These are phyloP conservation scores for Nannochloris sp. DNA, from an alignment of 139 green algal genomes.

Conservation along the genomic window DNA sequence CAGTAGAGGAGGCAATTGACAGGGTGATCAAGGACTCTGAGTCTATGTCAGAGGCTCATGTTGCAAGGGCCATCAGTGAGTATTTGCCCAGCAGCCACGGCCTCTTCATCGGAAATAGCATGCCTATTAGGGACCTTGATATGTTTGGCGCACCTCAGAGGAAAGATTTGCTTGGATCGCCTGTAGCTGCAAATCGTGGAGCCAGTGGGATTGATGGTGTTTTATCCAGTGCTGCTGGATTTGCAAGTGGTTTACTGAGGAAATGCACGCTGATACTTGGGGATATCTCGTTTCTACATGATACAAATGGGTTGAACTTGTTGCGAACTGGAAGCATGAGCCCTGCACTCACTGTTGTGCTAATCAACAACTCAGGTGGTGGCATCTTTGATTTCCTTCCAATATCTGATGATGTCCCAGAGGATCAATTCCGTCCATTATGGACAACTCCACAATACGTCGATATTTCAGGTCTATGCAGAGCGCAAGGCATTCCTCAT, in stretches of 20 bases:
- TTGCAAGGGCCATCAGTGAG: slow-evolving; percentile 44
- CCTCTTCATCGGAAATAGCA: slow-evolving; percentile 95
- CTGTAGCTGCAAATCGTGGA: slow-evolving; percentile 80
- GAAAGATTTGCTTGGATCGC: slow-evolving; percentile 10
- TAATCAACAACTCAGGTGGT: slow-evolving; percentile 94
- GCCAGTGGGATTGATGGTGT: slow-evolving; percentile 97
- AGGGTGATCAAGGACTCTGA: slow-evolving; percentile 19
- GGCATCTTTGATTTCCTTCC: slow-evolving; percentile 97
- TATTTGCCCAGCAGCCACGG: slow-evolving; percentile 41
- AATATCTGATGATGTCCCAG: slow-evolving; percentile 57
- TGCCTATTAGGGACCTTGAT: slow-evolving; percentile 97
- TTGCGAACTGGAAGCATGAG: slow-evolving; percentile 55
- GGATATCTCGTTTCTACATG: slow-evolving; percentile 97
- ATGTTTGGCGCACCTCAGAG: slow-evolving; percentile 63
- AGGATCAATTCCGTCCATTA: slow-evolving; percentile 65
- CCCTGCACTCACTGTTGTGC: slow-evolving; percentile 81
- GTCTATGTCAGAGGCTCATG: slow-evolving; percentile 51
- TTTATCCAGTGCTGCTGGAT: slow-evolving; percentile 81
- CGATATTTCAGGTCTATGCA: slow-evolving; percentile 68
- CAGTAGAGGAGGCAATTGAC: slow-evolving; percentile 27
- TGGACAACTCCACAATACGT: slow-evolving; percentile 89
- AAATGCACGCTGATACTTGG: slow-evolving; percentile 83
- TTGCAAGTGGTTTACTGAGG: slow-evolving; percentile 69
- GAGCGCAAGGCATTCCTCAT: slow-evolving; percentile 70
- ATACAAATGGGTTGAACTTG: slow-evolving; percentile 89